Percentiles rank a stretch among this genome's conserved stretches.
phyloP scores from a whole-genome alignment of 257 asterid species.

The Fraxinus anomala region DNA sequence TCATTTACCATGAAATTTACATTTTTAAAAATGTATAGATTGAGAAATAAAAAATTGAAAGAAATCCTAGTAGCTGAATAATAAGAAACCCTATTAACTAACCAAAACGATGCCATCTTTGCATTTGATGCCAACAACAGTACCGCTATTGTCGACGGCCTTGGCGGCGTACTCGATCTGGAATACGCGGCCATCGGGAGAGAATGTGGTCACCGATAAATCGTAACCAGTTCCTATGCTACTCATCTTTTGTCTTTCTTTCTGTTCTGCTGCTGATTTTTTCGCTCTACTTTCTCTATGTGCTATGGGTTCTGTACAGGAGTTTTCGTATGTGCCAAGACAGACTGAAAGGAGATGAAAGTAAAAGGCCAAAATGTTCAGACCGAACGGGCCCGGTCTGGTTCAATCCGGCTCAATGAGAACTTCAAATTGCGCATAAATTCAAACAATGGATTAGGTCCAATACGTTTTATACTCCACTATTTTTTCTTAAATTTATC shows the following conservation, averaged over 20 bases:
- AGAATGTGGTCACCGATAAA: conserved; percentile 86
- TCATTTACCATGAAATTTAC: conserved; percentile 27
- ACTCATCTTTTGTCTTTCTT: conserved; percentile 50
- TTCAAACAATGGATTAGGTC: too few species aligned
- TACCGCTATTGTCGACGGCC: conserved; percentile 91
- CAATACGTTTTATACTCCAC: too few species aligned
- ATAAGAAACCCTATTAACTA: not conserved
- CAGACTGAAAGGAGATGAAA: conserved; percentile 4
- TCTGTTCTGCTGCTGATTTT: conserved; percentile 15
- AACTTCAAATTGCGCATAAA: too few species aligned
- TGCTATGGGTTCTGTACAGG: not conserved
- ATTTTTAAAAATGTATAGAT: not conserved
- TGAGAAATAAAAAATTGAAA: too few species aligned
- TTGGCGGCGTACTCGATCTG: conserved; percentile 97
- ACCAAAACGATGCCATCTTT: conserved; percentile 91
- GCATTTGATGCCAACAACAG: conserved; percentile 87
- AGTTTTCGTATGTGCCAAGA: conserved; percentile 51
- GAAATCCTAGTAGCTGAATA: not conserved
- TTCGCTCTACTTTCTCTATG: not conserved
- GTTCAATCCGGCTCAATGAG: too few species aligned
- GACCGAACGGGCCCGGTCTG: too few species aligned
- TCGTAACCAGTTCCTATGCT: conserved; percentile 96
- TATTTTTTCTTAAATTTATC: too few species aligned
- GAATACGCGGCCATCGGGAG: conserved; percentile 93
- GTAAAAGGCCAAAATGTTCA: too few species aligned